Conservation (phyloP, 2,329 filamentous ascomycete species). For the Metarhizium anisopliae region DNA sequence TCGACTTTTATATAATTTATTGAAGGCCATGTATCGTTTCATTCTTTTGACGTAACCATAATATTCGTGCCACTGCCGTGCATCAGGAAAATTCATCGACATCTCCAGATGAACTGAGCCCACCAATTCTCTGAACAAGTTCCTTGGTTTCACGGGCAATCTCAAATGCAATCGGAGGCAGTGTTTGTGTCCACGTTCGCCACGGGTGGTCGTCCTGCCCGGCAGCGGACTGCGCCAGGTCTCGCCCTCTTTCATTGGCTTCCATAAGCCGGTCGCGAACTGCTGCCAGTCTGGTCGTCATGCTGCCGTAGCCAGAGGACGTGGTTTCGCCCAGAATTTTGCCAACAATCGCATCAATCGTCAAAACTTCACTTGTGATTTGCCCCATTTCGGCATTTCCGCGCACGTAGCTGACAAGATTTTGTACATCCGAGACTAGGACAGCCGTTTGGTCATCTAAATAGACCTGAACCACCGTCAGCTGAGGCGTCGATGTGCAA, state of each 20-base stretch:
- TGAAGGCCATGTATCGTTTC: too few relatives aligned
- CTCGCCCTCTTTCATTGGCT: constrained; percentile 51
- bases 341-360: constrained; percentile 62
- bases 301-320: constrained; percentile 40
- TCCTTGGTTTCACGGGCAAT: constrained; percentile 77
- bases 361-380: constrained; percentile 60
- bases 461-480: constrained; percentile 47
- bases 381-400: constrained; percentile 52
- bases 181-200: constrained; percentile 57
- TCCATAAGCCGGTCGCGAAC: constrained; percentile 59
- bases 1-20: too few relatives aligned
- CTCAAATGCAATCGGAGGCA: constrained; percentile 73
- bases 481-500: constrained; percentile 3
- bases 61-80: background rate
- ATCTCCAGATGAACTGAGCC: constrained; percentile 21
- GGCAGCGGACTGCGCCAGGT: constrained; percentile 43
- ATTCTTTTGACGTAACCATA: too few relatives aligned
- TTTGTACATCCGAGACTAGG: constrained; percentile 72
- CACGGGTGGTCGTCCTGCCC: constrained; percentile 43
- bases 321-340: constrained; percentile 62
- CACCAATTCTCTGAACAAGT: constrained; percentile 38
- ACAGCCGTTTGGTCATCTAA: constrained; percentile 75
- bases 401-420: constrained; percentile 66
- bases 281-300: constrained; percentile 47
- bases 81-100: constrained; percentile 39